These are phyloP conservation scores for Catunica adiposa DNA, from an alignment of 2,329 filamentous ascomycete genomes.

Conservation along the genomic window DNA sequence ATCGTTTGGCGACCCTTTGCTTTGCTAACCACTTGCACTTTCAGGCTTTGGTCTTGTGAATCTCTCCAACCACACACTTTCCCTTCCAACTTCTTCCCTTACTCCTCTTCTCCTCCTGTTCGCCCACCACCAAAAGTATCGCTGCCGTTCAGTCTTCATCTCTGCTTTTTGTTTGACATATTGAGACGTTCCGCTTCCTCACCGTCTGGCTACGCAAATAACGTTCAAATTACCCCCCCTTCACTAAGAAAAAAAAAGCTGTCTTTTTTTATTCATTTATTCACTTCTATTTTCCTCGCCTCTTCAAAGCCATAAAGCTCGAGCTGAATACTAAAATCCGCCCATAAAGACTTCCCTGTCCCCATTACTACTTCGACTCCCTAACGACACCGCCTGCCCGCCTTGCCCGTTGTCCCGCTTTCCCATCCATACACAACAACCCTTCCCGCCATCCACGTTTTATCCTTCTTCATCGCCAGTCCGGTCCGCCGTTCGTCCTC, in stretches of 20 bases:
- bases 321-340: neutral
- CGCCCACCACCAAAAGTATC: neutral
- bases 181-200: neutral
- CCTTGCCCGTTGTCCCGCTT: neutral
- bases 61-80: conserved; percentile 4
- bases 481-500: neutral
- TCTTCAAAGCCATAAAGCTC: neutral
- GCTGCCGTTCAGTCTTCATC: neutral
- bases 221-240: neutral
- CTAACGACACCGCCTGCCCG: neutral
- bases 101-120: neutral
- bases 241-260: no score
- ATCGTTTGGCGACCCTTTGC: neutral
- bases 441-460: neutral
- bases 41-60: neutral
- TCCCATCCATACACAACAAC: neutral
- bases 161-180: neutral
- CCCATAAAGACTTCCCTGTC: neutral
- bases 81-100: neutral
- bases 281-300: neutral
- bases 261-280: neutral
- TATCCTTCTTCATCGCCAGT: neutral
- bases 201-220: neutral
- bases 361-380: neutral
- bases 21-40: neutral